Percentiles rank a stretch among this genome's conserved stretches.
Evolutionary conservation across 2,329 filamentous ascomycete genomes (phyloP).

Genomic region (Claviceps sp.): DNA sequence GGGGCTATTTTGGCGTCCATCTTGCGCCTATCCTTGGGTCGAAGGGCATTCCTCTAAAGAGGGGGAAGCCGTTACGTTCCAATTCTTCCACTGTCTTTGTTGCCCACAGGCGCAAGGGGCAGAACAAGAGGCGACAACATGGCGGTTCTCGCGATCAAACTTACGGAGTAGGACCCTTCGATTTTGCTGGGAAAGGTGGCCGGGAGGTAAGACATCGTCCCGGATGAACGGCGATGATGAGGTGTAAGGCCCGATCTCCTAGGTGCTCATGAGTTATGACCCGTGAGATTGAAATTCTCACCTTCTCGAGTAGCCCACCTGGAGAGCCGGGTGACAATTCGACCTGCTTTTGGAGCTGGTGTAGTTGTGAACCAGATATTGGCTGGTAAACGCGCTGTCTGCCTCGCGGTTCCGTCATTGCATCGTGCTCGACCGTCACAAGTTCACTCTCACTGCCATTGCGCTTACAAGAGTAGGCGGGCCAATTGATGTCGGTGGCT

Average conservation of each 20-base stretch:
- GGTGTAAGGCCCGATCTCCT: background rate
- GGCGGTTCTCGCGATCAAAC: background rate
- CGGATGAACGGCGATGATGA: background rate
- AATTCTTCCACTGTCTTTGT: background rate
- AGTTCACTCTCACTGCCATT: too few relatives aligned
- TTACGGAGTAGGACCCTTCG: background rate
- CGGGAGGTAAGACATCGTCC: background rate
- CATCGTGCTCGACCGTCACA: conserved; percentile 1
- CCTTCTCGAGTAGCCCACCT: background rate
- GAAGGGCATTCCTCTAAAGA: conserved; percentile 6
- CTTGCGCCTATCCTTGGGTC: conserved; percentile 1
- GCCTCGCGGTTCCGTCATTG: background rate
- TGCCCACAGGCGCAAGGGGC: background rate
- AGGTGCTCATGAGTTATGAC: background rate
- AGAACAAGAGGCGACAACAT: background rate
- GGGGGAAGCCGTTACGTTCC: conserved; percentile 3
- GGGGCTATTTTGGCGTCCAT: conserved; percentile 1
- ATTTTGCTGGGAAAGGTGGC: conserved; percentile 1
- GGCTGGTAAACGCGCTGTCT: conserved; percentile 1
- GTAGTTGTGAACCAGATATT: background rate
- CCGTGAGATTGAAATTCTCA: background rate
- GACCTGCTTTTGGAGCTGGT: background rate
- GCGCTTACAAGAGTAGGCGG: background rate
- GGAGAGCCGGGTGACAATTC: background rate
- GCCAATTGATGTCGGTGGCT: background rate